phyloP scores from a whole-genome alignment of 306 rosid genomes.

The Inga laurina region DNA sequence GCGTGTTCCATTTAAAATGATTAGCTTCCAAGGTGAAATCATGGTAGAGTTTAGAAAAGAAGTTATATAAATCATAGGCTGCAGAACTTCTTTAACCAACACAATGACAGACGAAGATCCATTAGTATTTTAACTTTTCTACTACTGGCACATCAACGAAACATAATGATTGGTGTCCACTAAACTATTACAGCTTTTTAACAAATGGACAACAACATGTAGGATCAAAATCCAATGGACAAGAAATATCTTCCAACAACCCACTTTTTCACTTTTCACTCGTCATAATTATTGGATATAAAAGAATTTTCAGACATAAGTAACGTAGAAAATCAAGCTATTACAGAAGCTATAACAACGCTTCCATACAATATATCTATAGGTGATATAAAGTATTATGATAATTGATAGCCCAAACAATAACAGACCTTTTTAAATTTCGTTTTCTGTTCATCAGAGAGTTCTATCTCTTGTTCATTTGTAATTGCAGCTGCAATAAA shows the following conservation, averaged over 20 bases:
- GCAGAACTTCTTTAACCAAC: not conserved
- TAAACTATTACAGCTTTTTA: not conserved
- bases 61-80: not conserved
- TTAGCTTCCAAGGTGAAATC: not conserved
- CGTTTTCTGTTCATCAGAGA: conserved; percentile 80
- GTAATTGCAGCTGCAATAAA: conserved; percentile 94
- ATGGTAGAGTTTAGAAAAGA: not conserved
- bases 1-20: not conserved
- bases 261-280: not conserved
- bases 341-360: not conserved
- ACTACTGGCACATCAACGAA: not conserved
- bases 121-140: not conserved
- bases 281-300: not conserved
- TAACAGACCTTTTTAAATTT: conserved; percentile 73
- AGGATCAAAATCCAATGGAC: not conserved
- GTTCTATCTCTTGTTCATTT: conserved; percentile 78
- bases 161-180: not conserved
- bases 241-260: not conserved
- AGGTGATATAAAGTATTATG: conserved; percentile 5
- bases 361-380: conserved; percentile 8
- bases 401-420: conserved; percentile 13
- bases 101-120: not conserved
- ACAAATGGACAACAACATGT: not conserved
- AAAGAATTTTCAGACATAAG: not conserved
- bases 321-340: not conserved